Conservation (phyloP, 495 filamentous ascomycete species). For the Daldinia loculata region DNA sequence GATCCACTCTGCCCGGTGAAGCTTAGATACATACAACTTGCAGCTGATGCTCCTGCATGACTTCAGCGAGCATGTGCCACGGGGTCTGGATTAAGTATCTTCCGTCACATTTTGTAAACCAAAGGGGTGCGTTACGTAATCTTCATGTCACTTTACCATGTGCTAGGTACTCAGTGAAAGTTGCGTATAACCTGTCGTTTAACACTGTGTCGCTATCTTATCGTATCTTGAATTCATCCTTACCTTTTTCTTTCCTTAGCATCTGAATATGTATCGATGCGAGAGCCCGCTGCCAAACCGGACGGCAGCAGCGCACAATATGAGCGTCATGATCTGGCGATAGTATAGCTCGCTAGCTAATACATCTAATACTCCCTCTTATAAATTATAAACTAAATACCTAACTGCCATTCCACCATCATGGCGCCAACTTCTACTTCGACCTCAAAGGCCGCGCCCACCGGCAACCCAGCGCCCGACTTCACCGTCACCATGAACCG, state of each 20-base stretch:
- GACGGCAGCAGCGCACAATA: neutral
- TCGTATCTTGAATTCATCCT: constrained; percentile 15
- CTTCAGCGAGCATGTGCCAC: constrained; percentile 31
- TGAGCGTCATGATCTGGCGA: constrained; percentile 17
- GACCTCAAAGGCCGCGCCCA: constrained; percentile 3
- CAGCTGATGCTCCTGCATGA: constrained; percentile 38
- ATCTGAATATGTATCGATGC: neutral
- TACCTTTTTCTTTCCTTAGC: constrained; percentile 7
- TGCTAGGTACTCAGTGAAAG: neutral
- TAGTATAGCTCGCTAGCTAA: neutral
- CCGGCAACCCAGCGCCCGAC: constrained; percentile 46
- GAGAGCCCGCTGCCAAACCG: neutral
- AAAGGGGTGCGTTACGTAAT: neutral
- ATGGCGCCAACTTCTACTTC: constrained; percentile 40
- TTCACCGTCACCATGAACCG: constrained; percentile 50
- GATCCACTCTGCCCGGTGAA: constrained; percentile 34
- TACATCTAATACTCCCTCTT: neutral
- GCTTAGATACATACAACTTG: neutral
- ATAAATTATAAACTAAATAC: neutral
- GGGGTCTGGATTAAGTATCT: constrained; percentile 22
- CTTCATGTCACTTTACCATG: neutral
- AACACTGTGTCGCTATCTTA: constrained; percentile 33
- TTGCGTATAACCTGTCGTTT: neutral
- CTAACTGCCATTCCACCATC: constrained; percentile 6
- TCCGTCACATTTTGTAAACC: constrained; percentile 6